Evolutionary conservation across 192 early-diverging fungal genomes (phyloP).

Genomic region (Pilobolus umbonatus): DNA sequence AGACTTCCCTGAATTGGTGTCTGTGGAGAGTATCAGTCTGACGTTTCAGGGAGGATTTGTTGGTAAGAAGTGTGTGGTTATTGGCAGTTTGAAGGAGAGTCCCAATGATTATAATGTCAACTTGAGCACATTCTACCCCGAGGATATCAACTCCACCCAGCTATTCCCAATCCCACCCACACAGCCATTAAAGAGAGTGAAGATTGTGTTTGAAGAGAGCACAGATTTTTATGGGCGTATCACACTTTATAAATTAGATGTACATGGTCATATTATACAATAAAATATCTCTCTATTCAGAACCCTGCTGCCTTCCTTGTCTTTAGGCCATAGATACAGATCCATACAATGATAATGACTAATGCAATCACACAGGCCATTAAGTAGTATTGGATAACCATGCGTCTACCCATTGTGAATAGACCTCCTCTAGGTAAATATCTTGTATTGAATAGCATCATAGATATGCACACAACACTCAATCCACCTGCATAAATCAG

Average conservation of each 20-base stretch:
- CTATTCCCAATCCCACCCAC: constrained; percentile 21
- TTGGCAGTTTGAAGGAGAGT: constrained; percentile 35
- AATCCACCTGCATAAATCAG: constrained; percentile 33
- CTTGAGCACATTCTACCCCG: constrained; percentile 58
- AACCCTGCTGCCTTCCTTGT: constrained; percentile 30
- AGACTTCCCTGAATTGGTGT: constrained; percentile 54
- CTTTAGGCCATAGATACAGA: constrained; percentile 31
- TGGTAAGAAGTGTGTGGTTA: constrained; percentile 60
- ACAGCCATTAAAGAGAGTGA: constrained; percentile 37
- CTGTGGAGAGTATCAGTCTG: constrained; percentile 38
- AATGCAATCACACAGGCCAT: constrained; percentile 29
- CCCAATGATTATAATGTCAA: constrained; percentile 34
- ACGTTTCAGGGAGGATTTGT: constrained; percentile 91
- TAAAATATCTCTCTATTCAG: constrained; percentile 4
- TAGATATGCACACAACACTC: constrained; percentile 11
- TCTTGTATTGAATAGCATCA: constrained; percentile 21
- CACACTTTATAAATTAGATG: constrained; percentile 69
- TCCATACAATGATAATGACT: constrained; percentile 37
- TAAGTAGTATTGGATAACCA: constrained; percentile 40
- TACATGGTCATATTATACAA: constrained; percentile 40
- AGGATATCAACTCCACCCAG: constrained; percentile 69
- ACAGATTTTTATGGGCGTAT: constrained; percentile 88
- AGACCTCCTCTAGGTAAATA: constrained; percentile 14
- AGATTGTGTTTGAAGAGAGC: constrained; percentile 67
- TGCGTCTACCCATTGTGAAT: constrained; percentile 33